Evolutionary conservation across 2,329 filamentous ascomycete genomes (phyloP).

Genomic region (Orbilia ellipsospora): DNA sequence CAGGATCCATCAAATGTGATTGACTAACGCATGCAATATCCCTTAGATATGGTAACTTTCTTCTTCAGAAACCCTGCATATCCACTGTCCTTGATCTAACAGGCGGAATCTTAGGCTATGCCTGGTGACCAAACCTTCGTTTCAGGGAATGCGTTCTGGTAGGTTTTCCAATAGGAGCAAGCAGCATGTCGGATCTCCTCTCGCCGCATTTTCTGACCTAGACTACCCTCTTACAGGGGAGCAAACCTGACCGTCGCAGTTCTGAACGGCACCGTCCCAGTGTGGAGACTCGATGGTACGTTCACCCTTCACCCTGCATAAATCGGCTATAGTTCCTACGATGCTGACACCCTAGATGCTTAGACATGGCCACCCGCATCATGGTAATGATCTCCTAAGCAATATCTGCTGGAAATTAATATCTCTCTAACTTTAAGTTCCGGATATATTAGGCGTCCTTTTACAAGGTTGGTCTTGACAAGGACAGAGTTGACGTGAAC

Average conservation of each 20-base stretch:
- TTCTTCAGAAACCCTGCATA: slow-evolving; percentile 11
- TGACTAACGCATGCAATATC: slow-evolving; percentile 41
- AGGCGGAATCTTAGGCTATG: slow-evolving; percentile 66
- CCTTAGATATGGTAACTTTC: slow-evolving; percentile 53
- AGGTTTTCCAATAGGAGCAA: slow-evolving; percentile 33
- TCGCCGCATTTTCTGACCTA: slow-evolving; percentile 2
- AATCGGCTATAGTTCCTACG: slow-evolving; percentile 27
- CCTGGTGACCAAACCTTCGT: slow-evolving; percentile 50
- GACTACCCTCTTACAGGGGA: slow-evolving; percentile 28
- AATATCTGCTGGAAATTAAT: slow-evolving; percentile 3
- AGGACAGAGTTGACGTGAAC: slow-evolving; percentile 53
- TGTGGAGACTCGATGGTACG: slow-evolving; percentile 63
- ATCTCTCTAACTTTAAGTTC: slow-evolving; percentile 25
- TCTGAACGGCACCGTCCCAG: slow-evolving; percentile 65
- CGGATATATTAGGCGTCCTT: slow-evolving; percentile 36
- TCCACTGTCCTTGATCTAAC: slow-evolving; percentile 60
- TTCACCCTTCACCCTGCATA: slow-evolving; percentile 2
- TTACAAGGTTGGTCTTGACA: slow-evolving; percentile 56
- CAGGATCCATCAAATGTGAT: slow-evolving; percentile 30
- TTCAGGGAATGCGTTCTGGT: slow-evolving; percentile 43
- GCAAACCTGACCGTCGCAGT: slow-evolving; percentile 67
- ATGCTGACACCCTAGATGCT: slow-evolving; percentile 14
- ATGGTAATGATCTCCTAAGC: slow-evolving; percentile 52
- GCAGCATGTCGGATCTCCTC: neutral
- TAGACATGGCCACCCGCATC: slow-evolving; percentile 59